Evolutionary conservation across 768 basidiomycete species (phyloP).

Genomic region (Suillus plorans): DNA sequence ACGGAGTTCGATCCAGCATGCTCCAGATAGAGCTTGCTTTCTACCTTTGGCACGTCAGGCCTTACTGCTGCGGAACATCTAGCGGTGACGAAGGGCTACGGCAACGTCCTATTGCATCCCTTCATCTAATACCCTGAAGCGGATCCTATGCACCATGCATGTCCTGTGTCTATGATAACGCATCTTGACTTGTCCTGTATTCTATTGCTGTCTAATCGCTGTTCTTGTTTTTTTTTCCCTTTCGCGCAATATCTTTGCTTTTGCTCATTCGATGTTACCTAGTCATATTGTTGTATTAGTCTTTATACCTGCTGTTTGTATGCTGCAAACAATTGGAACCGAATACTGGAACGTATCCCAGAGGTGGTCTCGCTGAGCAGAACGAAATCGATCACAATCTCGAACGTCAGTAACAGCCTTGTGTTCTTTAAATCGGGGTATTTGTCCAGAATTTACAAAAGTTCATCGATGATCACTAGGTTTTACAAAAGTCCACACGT

Average conservation of each 20-base stretch:
- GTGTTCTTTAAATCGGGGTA: not conserved
- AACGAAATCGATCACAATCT: not conserved
- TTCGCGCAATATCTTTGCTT: not conserved
- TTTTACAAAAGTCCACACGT: not conserved
- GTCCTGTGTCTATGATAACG: not conserved
- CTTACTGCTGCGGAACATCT: conserved; percentile 9
- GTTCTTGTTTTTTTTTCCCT: not conserved
- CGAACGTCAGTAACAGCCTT: not conserved
- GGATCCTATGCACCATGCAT: not conserved
- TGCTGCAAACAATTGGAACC: not conserved
- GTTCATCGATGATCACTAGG: not conserved
- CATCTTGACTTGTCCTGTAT: conserved; percentile 7
- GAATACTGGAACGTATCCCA: not conserved
- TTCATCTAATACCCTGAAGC: conserved; percentile 3
- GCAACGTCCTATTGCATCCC: not conserved
- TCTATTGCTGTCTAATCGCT: not conserved
- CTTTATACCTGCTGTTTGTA: not conserved
- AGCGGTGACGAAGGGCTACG: not conserved
- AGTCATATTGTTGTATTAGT: not conserved
- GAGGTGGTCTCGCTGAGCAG: not conserved
- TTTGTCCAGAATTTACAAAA: not conserved
- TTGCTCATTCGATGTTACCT: not conserved
- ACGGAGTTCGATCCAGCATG: not conserved
- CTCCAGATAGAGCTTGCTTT: not conserved
- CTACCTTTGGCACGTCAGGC: conserved; percentile 6